A percentile compares a stretch with the other conserved stretches of the same genome.
Conservation (phyloP, 108 stramenopile species). For the Cyclotella choctawhatcheeana region DNA sequence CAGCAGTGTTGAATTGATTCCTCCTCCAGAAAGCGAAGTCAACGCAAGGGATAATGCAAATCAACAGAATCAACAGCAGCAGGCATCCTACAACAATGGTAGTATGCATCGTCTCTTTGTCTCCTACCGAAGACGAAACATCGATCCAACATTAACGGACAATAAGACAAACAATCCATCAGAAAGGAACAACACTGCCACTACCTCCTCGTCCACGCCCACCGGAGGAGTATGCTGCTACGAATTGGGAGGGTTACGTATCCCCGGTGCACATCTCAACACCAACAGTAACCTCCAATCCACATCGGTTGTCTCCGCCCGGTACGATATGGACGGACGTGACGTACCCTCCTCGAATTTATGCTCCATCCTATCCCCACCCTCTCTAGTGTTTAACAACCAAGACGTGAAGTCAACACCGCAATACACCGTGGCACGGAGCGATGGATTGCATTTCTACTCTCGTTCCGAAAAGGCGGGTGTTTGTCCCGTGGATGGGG, state of each 20-base stretch:
- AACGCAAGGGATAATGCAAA: background rate
- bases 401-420: slow-evolving; percentile 23
- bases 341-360: slow-evolving; percentile 56
- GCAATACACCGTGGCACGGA: slow-evolving; percentile 59
- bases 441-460: slow-evolving; percentile 83
- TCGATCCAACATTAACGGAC: slow-evolving; percentile 5
- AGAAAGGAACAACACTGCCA: slow-evolving; percentile 10
- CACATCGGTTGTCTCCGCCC: slow-evolving; percentile 59
- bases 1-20: slow-evolving; percentile 40
- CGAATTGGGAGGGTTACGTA: slow-evolving; percentile 69
- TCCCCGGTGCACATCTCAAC: slow-evolving; percentile 43
- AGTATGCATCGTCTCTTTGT: slow-evolving; percentile 45
- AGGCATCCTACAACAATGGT: background rate
- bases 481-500: slow-evolving; percentile 83
- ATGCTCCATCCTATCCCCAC: slow-evolving; percentile 50
- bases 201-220: slow-evolving; percentile 39
- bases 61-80: background rate
- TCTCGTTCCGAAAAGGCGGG: slow-evolving; percentile 73
- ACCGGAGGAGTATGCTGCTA: slow-evolving; percentile 77
- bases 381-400: background rate
- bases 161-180: too few species aligned
- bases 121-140: slow-evolving; percentile 35
- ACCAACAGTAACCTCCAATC: slow-evolving; percentile 36
- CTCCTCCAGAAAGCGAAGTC: slow-evolving; percentile 1
- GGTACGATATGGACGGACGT: slow-evolving; percentile 85